phyloP scores from a whole-genome alignment of 768 basidiomycete species.

The Collybia sordida region DNA sequence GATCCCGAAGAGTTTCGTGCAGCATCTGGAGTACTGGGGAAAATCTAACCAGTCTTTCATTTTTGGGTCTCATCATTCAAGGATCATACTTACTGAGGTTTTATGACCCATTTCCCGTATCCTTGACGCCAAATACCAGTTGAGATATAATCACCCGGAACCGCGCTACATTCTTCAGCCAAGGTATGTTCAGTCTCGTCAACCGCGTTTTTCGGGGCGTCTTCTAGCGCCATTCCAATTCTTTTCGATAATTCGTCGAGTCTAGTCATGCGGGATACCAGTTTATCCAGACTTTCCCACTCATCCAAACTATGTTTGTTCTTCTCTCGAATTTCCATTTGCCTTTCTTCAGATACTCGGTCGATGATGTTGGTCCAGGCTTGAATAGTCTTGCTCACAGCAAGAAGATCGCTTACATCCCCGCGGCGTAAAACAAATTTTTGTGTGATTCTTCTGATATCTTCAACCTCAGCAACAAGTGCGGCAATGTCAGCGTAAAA shows the following conservation, averaged over 20 bases:
- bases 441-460: conserved; percentile 75
- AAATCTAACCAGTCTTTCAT: conserved; percentile 44
- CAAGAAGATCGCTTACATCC: conserved; percentile 60
- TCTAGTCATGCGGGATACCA: conserved; percentile 52
- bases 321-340: conserved; percentile 43
- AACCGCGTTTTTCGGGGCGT: not conserved
- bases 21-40: conserved; percentile 51
- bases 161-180: conserved; percentile 1
- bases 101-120: conserved; percentile 56
- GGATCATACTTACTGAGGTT: conserved; percentile 52
- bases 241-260: conserved; percentile 52
- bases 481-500: conserved; percentile 64
- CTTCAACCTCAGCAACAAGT: conserved; percentile 58
- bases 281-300: conserved; percentile 56
- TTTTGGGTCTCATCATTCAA: not conserved
- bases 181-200: not conserved
- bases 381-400: conserved; percentile 61
- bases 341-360: conserved; percentile 55
- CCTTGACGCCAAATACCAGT: conserved; percentile 23
- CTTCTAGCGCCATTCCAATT: conserved; percentile 52
- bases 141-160: not conserved
- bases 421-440: conserved; percentile 72
- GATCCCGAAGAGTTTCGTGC: conserved; percentile 44
- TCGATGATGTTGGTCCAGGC: conserved; percentile 55
- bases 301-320: conserved; percentile 28